Base-by-base conservation (phyloP, 345 rosid genomes). In the Brassica juncea region DNA sequence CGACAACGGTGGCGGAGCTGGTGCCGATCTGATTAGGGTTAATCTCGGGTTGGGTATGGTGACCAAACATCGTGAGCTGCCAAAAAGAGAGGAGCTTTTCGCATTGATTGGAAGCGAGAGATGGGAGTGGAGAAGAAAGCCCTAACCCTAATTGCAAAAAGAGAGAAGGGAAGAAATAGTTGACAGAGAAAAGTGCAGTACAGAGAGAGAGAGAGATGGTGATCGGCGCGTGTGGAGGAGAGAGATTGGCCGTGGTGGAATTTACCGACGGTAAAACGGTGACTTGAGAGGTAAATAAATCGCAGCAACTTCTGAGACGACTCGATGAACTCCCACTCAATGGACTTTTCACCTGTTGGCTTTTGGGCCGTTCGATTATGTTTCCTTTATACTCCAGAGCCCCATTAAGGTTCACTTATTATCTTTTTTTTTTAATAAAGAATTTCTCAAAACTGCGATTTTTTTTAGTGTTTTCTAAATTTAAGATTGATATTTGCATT, bases 21-120 rank as follows among this genome's bases (percentile, higher is more conserved):
- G 70, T 82, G 32, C 79, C 70, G 73, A 89, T 83, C 81, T 84
- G 91, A 61, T 75, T 71, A 35, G 86, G 87, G 67, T 87, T 80
- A 66, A 81, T 84, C 87, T 87, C 74, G 71, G 88, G 76, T 68
- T 90, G 90, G 9, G 92, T 57, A 75, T 84, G 91, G 42, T 80
- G 84, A 85, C 81, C 83, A 84, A 86, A 90, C 95, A 92, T 92
- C 84, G 90, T 64, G 34, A 66, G 61, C 82, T 72, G 73, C 71
- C 72, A 57, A 71, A 42, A 72, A 71, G 66, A 65, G 65, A 39
- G 8, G 12, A 71, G 72, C 15, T 62, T 52, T 52, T 70, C 75
- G 64, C 81, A 71, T 62, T 70, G 75, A 70, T 44, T 27, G 37
- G 61, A 69, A 12, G 42, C 27, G 11, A 52, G 52, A 3, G 32